phyloP scores from a whole-genome alignment of 306 rosid species.

The Quercus robur region DNA sequence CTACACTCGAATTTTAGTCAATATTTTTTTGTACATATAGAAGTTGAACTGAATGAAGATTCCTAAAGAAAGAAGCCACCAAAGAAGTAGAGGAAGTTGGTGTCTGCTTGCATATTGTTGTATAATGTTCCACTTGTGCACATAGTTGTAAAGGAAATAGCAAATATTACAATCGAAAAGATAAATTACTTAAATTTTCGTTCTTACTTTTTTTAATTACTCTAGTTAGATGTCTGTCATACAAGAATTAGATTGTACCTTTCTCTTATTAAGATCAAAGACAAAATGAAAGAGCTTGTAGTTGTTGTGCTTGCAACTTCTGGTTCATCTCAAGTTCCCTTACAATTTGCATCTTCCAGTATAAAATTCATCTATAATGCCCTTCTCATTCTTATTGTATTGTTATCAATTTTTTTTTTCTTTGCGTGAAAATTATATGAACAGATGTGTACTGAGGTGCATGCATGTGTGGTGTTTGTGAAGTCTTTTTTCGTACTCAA shows the following conservation, averaged over 20 bases:
- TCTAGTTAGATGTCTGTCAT: background rate
- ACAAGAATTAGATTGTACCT: background rate
- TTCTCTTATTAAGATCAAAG: background rate
- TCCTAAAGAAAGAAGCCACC: constrained; percentile 9
- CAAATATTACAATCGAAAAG: background rate
- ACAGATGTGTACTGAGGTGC: background rate
- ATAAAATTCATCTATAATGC: background rate
- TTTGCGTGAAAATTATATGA: background rate
- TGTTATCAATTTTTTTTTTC: background rate
- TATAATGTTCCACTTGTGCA: background rate
- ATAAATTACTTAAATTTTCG: background rate
- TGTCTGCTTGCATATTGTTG: background rate
- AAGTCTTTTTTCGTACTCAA: background rate
- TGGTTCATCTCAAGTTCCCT: background rate
- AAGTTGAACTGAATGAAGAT: constrained; percentile 19
- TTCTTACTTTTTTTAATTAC: background rate
- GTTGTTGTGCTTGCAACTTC: background rate
- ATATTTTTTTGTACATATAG: constrained; percentile 10
- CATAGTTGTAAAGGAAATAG: background rate
- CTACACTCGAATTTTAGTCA: constrained; percentile 5
- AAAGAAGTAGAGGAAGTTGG: background rate
- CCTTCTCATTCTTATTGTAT: background rate
- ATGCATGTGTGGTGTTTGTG: background rate
- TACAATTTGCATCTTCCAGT: background rate
- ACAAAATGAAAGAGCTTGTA: background rate